A percentile compares a stretch with the other conserved stretches of the same genome.
phyloP scores from a whole-genome alignment of 371 early-diverging fungal genomes.

The Rhizopus delemar region DNA sequence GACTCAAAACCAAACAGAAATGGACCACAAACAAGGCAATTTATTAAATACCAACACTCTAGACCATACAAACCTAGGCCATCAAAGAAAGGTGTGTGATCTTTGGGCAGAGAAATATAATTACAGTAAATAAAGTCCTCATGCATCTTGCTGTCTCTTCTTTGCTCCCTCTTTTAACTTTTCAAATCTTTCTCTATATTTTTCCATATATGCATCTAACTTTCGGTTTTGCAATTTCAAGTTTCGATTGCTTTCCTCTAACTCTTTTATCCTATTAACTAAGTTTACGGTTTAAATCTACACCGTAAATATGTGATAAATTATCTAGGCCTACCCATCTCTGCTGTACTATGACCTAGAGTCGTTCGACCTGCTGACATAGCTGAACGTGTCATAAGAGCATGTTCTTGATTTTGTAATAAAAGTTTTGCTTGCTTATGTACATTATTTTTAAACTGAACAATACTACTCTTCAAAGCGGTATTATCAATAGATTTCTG shows the following conservation, averaged over 20 bases:
- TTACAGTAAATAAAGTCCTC: constrained; percentile 10
- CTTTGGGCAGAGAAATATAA: constrained; percentile 43
- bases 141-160: constrained; percentile 41
- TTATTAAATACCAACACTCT: constrained; percentile 5
- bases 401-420: constrained; percentile 43
- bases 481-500: constrained; percentile 74
- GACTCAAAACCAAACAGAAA: constrained; percentile 37
- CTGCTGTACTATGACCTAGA: constrained; percentile 19
- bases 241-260: constrained; percentile 59
- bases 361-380: constrained; percentile 15
- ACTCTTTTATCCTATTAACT: constrained; percentile 44
- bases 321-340: constrained; percentile 12
- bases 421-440: constrained; percentile 65
- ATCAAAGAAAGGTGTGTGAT: constrained; percentile 33
- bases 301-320: not conserved
- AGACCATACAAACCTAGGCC: constrained; percentile 30
- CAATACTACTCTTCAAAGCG: constrained; percentile 72
- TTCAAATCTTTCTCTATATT: constrained; percentile 87
- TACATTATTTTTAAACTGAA: constrained; percentile 77
- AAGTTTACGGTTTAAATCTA: not conserved
- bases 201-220: constrained; percentile 60
- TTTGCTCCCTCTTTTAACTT: constrained; percentile 87
- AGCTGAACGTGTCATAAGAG: constrained; percentile 28
- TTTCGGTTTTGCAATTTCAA: constrained; percentile 54
- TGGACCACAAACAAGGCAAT: constrained; percentile 11